These are phyloP conservation scores for Ophiocordyceps camponoti-rufipedis DNA, from an alignment of 2,329 filamentous ascomycete genomes.

Conservation along the genomic window DNA sequence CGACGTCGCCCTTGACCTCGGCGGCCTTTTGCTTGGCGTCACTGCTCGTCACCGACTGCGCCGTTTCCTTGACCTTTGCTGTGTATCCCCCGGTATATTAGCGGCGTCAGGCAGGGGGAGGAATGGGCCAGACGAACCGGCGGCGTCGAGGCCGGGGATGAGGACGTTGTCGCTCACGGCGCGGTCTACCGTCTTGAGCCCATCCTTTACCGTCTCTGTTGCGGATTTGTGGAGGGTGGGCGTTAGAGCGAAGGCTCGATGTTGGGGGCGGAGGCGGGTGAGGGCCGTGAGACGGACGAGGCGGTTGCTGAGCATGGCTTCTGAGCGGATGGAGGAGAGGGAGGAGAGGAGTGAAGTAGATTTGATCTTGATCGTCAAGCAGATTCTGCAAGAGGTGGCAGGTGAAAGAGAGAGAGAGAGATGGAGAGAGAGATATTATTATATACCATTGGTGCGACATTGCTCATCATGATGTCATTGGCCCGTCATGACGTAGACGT, in stretches of 20 bases:
- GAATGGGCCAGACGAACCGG: constrained; percentile 19
- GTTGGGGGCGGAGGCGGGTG: neutral
- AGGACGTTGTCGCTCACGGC: constrained; percentile 42
- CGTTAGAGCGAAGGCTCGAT: neutral
- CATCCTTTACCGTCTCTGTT: constrained; percentile 38
- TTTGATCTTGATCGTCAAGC: no score
- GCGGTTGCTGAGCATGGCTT: neutral
- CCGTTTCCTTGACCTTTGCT: neutral
- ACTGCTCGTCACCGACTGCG: neutral
- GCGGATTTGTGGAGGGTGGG: constrained; percentile 23
- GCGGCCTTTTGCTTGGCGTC: constrained; percentile 18
- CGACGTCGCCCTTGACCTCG: no score
- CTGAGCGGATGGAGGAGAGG: no score
- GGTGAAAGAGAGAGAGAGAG: no score
- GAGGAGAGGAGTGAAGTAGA: no score
- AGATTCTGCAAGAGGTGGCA: no score
- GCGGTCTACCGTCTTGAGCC: constrained; percentile 39
- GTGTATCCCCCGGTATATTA: neutral
- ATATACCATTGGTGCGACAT: no score
- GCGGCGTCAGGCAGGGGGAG: neutral
- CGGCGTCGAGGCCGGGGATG: constrained; percentile 40
- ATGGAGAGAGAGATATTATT: no score
- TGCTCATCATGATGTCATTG: constrained; percentile 1
- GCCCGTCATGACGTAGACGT: neutral
- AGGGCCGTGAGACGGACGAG: constrained; percentile 21